Base-by-base conservation (phyloP, 495 filamentous ascomycete genomes). In the Aspergillus nanangensis region DNA sequence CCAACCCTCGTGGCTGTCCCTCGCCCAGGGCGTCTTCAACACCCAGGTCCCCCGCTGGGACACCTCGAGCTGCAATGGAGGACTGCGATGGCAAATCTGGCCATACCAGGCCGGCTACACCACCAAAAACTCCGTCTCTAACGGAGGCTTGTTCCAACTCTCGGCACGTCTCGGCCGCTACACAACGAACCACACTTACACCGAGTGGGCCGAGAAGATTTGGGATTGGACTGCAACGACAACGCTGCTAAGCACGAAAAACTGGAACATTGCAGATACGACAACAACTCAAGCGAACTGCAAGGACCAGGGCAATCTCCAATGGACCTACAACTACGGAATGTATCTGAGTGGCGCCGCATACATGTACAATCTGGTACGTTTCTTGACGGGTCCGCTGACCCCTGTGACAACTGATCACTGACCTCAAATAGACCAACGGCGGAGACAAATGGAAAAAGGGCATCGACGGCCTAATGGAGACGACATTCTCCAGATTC, bases 61-160 rank as follows among this genome's bases (percentile, higher is more conserved):
- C 47, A 65, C 68, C 13, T 51, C 53, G 1, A 77, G 71, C 2
- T 96, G 90, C 61, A 73, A 75, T 34, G 90, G 90, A 34, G 90
- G 90, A 2, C 66, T 95, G 40, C 74, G 83, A 45, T 95, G 90
- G 90, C 89, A 95, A 67, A 85, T 94, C 47, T 88, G 80, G 64
- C 72, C 78, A 8, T 90, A 87, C 65, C 88, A 91, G 67, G 80
- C 70, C 19, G 90, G 90, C 8, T 94, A 86, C 62, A 76, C 79
- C 51, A 90, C 85, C 66, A 90, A 90, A 61, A 91, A 92, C 67
- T 76, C 79, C 22, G 82, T 89, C 38, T 83, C 84, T 29, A 89
- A 89, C 61, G 87, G 85, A 4, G 81, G 80, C 48, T 81, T 93
- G 53, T 89, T 92, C 64, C 87, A 90, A 58, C 68, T 93, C n/a